Base-by-base conservation (phyloP, 2,329 filamentous ascomycete genomes). In the Aureobasidium subglaciale region DNA sequence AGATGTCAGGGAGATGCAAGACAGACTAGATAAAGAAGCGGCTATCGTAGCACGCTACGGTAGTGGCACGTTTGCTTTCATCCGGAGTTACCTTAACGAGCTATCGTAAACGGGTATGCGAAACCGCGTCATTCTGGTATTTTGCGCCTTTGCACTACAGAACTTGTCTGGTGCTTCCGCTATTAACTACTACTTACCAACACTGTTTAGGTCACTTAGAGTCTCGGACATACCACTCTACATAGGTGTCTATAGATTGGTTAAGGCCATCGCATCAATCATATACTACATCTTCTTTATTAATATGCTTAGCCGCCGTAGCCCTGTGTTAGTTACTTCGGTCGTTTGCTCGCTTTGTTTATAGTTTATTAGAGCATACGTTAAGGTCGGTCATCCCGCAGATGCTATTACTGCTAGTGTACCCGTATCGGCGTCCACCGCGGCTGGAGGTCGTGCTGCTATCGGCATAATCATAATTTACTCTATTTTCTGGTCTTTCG, bases 381-480 rank as follows among this genome's bases (percentile, higher is more conserved):
- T 70, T 34, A 66, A 66, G 9, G 55, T 71, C 2, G 62, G 59
- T 15, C 66, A 67, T 58, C 50, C 59, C 9, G 58, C 61, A 43
- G 53, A 56, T 13, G 60, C 55, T 27, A 49, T 62, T 13, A 59
- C 58, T 2, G 64, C 5, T 62, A 62, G 63, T 25, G 62, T 10
- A 62, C 63, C 61, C 59, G 63, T 52, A 60, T 70, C 68, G 5
- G 60, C 65, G 4, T 67, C 66, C 2, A 71, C 67, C 1, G 52
- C 70, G 13, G 68, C 68, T 0, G 70, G 70, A 2, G 70, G 70
- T 18, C 69, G 71, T 52, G 70, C 64, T 10, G 70, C 70, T 3
- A 71, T 68, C 1, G 70, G 70, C 4, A 68, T 69, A 55, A 71
- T 73, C 25, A 71, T 71, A 69, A 67, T 73, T 9, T 73, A 71